phyloP scores from a whole-genome alignment of 169 alveolate genomes.

The Theileria equi region DNA sequence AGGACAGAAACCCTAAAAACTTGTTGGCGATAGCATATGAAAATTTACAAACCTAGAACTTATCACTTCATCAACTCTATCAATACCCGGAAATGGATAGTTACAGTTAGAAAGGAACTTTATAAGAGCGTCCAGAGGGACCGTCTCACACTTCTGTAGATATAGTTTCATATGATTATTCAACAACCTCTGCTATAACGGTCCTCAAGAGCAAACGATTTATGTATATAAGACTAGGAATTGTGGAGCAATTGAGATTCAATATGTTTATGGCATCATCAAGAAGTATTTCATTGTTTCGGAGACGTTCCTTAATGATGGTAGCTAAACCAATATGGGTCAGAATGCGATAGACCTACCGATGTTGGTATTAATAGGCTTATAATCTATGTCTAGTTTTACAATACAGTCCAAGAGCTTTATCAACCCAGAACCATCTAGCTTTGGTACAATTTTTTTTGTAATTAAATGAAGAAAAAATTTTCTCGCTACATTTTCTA shows the following conservation, averaged over 20 bases:
- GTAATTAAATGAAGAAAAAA: slow-evolving; percentile 2
- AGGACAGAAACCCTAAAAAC: too few species aligned
- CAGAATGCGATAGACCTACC: background rate
- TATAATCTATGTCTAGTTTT: slow-evolving; percentile 7
- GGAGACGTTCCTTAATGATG: slow-evolving; percentile 2
- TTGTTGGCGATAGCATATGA: too few species aligned
- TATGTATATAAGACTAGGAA: background rate
- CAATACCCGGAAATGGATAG: too few species aligned
- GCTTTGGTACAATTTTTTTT: background rate
- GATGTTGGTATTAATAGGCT: background rate
- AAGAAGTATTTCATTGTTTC: background rate
- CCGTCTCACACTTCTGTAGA: too few species aligned
- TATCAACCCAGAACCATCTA: background rate
- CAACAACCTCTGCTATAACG: too few species aligned
- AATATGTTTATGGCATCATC: background rate
- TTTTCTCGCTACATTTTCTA: slow-evolving; percentile 7
- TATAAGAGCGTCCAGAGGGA: too few species aligned
- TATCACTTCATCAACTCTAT: too few species aligned
- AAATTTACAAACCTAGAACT: too few species aligned
- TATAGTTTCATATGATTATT: too few species aligned
- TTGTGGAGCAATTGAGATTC: background rate
- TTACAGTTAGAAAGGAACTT: too few species aligned
- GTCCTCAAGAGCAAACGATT: slow-evolving; percentile 3
- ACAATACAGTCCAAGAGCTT: slow-evolving; percentile 5
- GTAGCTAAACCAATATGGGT: slow-evolving; percentile 1